phyloP scores from a whole-genome alignment of 176 grass and related monocot genomes.

The Musa beccarii region DNA sequence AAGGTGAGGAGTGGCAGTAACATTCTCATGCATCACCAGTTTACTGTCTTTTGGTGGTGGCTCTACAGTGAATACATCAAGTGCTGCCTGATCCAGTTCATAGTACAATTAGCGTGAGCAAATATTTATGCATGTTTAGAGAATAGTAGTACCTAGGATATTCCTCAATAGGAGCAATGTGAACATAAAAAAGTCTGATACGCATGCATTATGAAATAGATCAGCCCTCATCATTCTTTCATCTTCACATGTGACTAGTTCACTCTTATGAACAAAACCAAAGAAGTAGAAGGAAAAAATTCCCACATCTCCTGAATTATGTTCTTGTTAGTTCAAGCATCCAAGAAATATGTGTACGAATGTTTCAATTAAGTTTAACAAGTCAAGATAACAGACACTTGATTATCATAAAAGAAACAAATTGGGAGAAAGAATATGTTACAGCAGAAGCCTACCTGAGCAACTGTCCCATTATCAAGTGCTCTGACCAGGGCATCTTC shows the following conservation, averaged over 20 bases:
- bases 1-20: constrained; percentile 12
- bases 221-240: no score
- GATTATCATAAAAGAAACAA: not conserved
- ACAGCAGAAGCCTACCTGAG: not conserved
- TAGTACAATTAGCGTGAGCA: not conserved
- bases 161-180: no score
- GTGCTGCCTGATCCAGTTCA: constrained; percentile 12
- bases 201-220: no score
- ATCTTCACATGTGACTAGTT: no score
- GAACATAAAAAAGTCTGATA: no score
- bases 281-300: no score
- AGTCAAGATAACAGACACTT: not conserved
- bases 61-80: constrained; percentile 14
- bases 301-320: no score
- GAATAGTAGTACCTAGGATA: no score
- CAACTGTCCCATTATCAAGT: constrained; percentile 4
- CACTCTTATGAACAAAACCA: no score
- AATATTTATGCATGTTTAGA: not conserved
- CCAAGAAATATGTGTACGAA: not conserved
- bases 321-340: not conserved
- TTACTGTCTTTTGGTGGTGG: constrained; percentile 10
- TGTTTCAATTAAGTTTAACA: not conserved
- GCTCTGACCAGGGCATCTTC: constrained; percentile 3
- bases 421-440: not conserved
- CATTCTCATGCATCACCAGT: constrained; percentile 11